These are phyloP conservation scores for barley (Hordeum vulgare) DNA, from an alignment of 176 grass and related monocot genomes.

Conservation along the genomic window MorexV3_pseudomolecules_assembly NC_058521.1:596596696-596597195, in stretches of 20 bases:
- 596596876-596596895: not conserved
- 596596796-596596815: not conserved
- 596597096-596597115: not conserved
- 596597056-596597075: not conserved
- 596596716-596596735: constrained; percentile 77
- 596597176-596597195: not conserved
- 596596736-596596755: constrained; percentile 43
- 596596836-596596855: not conserved
- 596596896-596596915: not conserved
- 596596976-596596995: not conserved
- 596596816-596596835: not conserved
- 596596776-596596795: not conserved
- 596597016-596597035: not conserved
- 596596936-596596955: not conserved
- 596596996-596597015: not conserved
- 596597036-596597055: not conserved
- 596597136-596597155: not conserved
- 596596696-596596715: constrained; percentile 60
- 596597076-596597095: not conserved
- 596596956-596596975: not conserved
- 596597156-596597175: not conserved
- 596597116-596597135: not conserved
- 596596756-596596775: constrained; percentile 16
- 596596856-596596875: not conserved
- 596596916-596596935: not conserved